Conservation (phyloP, 2,329 filamentous ascomycete species). For the Helminthosporium solani region DNA sequence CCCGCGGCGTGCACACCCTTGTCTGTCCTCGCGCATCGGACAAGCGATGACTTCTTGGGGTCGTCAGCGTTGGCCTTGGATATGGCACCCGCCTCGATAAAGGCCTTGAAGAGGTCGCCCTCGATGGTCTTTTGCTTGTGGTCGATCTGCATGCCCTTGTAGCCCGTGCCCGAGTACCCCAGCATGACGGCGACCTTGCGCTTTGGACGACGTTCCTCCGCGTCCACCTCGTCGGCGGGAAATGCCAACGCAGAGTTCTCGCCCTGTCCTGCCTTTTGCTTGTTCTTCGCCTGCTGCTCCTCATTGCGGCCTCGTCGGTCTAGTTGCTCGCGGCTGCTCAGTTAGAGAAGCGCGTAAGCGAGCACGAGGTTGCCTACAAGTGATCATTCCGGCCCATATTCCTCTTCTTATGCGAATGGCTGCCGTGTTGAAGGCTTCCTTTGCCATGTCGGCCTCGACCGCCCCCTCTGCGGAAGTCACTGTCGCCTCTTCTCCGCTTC, state of each 20-base stretch:
- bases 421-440: conserved; percentile 36
- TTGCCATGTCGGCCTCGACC: conserved; percentile 32
- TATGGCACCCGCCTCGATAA: conserved; percentile 87
- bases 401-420: conserved; percentile 58
- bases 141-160: conserved; percentile 93
- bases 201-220: conserved; percentile 85
- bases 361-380: conserved; percentile 52
- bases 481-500: conserved; percentile 31
- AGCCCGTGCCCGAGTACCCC: conserved; percentile 93
- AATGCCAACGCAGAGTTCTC: conserved; percentile 54
- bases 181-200: conserved; percentile 94
- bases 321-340: conserved; percentile 48
- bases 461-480: conserved; percentile 23
- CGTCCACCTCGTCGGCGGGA: conserved; percentile 79
- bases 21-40: conserved; percentile 92
- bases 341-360: conserved; percentile 36
- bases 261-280: conserved; percentile 40
- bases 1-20: conserved; percentile 97
- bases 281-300: conserved; percentile 42
- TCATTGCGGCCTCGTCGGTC: conserved; percentile 50
- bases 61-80: conserved; percentile 96
- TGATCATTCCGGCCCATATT: conserved; percentile 68
- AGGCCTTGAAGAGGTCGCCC: conserved; percentile 88
- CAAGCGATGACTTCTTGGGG: conserved; percentile 91
- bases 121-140: conserved; percentile 86